Base-by-base conservation (phyloP, 129 eudicot genomes). In the Chrysanthemum makinoi region DNA sequence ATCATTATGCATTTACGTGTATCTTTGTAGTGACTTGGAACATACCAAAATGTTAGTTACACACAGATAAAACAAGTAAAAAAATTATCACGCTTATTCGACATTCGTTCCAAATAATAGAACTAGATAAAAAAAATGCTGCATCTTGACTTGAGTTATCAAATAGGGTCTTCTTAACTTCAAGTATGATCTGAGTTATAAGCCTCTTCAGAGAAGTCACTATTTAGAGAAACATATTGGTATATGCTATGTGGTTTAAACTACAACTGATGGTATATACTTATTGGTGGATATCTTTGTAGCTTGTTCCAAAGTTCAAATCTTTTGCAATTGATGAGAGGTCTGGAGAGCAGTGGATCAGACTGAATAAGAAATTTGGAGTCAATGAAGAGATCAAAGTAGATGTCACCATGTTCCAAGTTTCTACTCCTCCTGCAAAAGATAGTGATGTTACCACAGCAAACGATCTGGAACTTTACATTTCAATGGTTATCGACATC, bases 301-400 rank as follows among this genome's bases (percentile, higher is more conserved):
- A 90, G 95, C 84, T 84, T 64, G 65, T 81, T 53, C 77, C 78
- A 2, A 80, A 75, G 73, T 90, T 76, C 74, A 76, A 85, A 78
- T 80, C 75, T 12, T 89, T 89, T 84, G 65, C 61, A 19, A 78
- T 94, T 69, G 93, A 90, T 50, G 94, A 84, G 86, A 76, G 93
- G 72, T 80, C 94, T 16, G 97, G 97, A 19, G 94, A 86, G 81
- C 94, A 90, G 75, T 89, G 98, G 96, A 87, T 94, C 60, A 81
- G 85, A 61, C 78, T 94, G 78, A 82, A 65, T 22, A 90, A 77
- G 77, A 75, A 88, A 65, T 90, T 90, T 12, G 87, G 86, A 58
- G 89, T 82, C 61, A 75, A 87, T 16, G 96, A 94, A 81, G 96
- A 94, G 66, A 90, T 94, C 10, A 88, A 84, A 77, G 73, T 94